Evolutionary conservation across 352 stramenopile species (phyloP).

Genomic region (Phytophthora agathidicida): DNA sequence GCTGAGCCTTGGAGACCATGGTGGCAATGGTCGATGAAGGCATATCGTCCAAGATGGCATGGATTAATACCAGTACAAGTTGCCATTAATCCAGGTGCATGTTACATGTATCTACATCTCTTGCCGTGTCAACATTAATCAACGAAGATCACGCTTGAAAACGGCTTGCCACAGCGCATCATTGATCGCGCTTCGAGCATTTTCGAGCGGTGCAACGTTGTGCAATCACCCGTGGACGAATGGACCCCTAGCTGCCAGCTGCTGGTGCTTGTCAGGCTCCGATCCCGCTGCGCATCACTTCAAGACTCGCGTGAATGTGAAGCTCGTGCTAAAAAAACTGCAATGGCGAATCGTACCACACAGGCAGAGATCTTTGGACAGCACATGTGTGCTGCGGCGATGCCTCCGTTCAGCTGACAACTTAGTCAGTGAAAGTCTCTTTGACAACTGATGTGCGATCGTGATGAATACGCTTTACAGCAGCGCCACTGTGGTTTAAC

Average conservation of each 20-base stretch:
- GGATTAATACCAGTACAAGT: too few species aligned
- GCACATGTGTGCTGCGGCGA: too few species aligned
- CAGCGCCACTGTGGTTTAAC: too few species aligned
- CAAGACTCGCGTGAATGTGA: too few species aligned
- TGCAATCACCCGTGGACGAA: slow-evolving; percentile 35
- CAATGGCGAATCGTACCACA: slow-evolving; percentile 1
- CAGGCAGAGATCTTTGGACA: background rate
- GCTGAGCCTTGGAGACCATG: background rate
- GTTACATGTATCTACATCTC: too few species aligned
- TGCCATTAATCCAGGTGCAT: slow-evolving; percentile 5
- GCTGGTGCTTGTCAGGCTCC: background rate
- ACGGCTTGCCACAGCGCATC: background rate
- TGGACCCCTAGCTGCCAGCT: background rate
- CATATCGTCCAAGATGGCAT: too few species aligned
- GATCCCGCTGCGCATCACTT: slow-evolving; percentile 2
- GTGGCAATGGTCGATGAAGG: background rate
- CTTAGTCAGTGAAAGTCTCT: background rate
- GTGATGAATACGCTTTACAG: too few species aligned
- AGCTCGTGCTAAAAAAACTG: too few species aligned
- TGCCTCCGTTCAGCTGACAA: too few species aligned
- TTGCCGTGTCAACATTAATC: slow-evolving; percentile 15
- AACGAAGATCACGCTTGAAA: background rate
- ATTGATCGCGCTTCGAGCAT: slow-evolving; percentile 11
- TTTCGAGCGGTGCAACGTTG: slow-evolving; percentile 10
- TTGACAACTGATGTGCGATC: slow-evolving; percentile 4